Conservation (phyloP, 2,329 filamentous ascomycete species). For the Fusarium setosum region DNA sequence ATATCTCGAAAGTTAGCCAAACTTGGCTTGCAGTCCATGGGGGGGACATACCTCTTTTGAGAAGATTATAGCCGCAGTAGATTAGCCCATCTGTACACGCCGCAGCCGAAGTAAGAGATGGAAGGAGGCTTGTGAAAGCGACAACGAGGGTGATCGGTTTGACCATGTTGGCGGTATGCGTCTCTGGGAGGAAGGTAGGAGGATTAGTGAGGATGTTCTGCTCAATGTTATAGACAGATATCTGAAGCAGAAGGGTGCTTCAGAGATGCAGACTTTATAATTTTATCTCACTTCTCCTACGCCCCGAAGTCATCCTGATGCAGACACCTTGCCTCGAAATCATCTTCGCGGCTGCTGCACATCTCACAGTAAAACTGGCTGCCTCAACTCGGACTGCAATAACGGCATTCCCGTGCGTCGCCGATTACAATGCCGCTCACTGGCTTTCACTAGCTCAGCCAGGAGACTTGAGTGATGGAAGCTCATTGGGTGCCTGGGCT, state of each 20-base stretch:
- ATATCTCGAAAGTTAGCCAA: not conserved
- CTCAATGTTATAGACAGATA: not conserved
- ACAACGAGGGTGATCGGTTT: not conserved
- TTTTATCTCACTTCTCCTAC: no score
- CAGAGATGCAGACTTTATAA: no score
- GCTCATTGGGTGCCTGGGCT: no score
- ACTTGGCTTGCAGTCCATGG: fast-evolving
- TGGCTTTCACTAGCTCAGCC: no score
- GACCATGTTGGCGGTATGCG: not conserved
- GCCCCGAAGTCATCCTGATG: no score
- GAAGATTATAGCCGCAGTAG: not conserved
- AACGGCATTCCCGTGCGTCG: not conserved
- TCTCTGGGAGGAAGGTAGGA: no score
- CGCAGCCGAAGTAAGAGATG: not conserved
- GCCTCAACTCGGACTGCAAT: no score
- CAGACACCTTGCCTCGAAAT: not conserved
- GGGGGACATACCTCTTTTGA: not conserved
- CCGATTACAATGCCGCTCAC: not conserved
- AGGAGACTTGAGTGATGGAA: no score
- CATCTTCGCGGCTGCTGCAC: not conserved
- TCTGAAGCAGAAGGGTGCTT: not conserved
- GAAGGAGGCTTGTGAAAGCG: not conserved
- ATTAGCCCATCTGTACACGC: not conserved
- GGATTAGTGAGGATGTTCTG: not conserved
- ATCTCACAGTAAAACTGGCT: no score